Evolutionary conservation across 495 filamentous ascomycete genomes (phyloP), one percentile per base, ranked within the genome.

Genomic region (Penicillium lividum): DNA sequence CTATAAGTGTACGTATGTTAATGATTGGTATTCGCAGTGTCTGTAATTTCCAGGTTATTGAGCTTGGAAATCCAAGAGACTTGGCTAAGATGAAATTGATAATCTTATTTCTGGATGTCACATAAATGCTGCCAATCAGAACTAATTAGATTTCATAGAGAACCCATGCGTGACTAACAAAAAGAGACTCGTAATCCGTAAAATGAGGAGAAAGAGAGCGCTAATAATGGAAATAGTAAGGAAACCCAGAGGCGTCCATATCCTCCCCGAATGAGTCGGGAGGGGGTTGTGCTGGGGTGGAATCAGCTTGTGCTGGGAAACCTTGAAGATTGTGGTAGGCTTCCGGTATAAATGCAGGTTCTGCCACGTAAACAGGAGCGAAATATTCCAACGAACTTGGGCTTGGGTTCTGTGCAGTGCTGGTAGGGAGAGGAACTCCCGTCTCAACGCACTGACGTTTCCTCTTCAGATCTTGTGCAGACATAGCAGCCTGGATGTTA

Each of bases 1-100:
- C 7, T 78, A 75, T n/a, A 72, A 67, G n/a, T 84, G 82, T 71
- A 76, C 72, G 4, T 67, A 64, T 8, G 56, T 58, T 16, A 84
- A 82, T 67, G 61, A 68, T 11, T 85, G 73, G 59, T 85, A 84
- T 58, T 71, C 65, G 25, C 78, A 85, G 73, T 84, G 78, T 61
- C 61, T 82, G 16, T 71, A 51, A 47, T 46, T 5, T 3, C 7
- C n/a, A 15, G 15, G 15, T 22, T 22, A 22, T 22, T 22, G 22
- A 22, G 22, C 22, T 22, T 22, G 22, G 22, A 22, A 22, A 22
- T 22, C 1, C 22, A 22, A 22, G 22, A 22, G 22, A 22, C 22
- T 22, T 22, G 22, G 22, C 38, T 13, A 13, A 5, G 7, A 15
- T 40, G 15, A 15, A 7, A 13, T 7, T 38, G 34, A 13, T 38